Evolutionary conservation across 129 eudicot genomes (phyloP), one percentile per base, ranked within the genome.

Genomic region (Logfia minima): DNA sequence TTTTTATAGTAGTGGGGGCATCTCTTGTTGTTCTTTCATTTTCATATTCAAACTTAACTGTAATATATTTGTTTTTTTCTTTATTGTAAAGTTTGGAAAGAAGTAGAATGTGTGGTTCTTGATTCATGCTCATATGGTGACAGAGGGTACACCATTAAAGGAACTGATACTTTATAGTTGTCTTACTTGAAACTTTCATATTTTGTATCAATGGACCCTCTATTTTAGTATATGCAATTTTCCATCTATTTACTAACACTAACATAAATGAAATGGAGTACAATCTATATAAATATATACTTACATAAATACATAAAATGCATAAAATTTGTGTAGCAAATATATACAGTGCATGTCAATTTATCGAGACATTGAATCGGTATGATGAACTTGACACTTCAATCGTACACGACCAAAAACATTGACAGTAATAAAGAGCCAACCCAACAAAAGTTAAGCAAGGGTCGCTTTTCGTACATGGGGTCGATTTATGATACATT

Each of bases 41-140:
- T 80, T 80, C 84, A 69, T 75, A 80, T 58, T 80, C 84, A 58
- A 39, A 60, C 66, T 67, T 75, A 80, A 67, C 76, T 80, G 43
- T 56, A 55, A 53, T 32, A 68, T 17, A 52, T 74, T 67, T 68
- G 53, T 67, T 58, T 31, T 62, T 62, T 61, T 64, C 2, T 34
- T 56, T 7, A 5, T 16, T 74, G 18, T 75, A 11, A 67, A 67
- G 28, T 66, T 67, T 67, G 71, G 71, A 59, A 56, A 74, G 8
- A 74, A 66, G 83, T 73, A 28, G 70, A 37, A 58, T 8, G 84
- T 39, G 84, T 68, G 75, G 58, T 48, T 48, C 55, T 48, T 13
- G 1, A 14, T 48, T 48, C n/a, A 58, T 74, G 31, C 63, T 73
- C 60, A 68, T 48, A 66, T 74, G 76, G 70, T 70, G 75, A 41